These are phyloP conservation scores for Lentinus tigrinus DNA, from an alignment of 768 basidiomycete genomes.

Conservation along the genomic window DNA sequence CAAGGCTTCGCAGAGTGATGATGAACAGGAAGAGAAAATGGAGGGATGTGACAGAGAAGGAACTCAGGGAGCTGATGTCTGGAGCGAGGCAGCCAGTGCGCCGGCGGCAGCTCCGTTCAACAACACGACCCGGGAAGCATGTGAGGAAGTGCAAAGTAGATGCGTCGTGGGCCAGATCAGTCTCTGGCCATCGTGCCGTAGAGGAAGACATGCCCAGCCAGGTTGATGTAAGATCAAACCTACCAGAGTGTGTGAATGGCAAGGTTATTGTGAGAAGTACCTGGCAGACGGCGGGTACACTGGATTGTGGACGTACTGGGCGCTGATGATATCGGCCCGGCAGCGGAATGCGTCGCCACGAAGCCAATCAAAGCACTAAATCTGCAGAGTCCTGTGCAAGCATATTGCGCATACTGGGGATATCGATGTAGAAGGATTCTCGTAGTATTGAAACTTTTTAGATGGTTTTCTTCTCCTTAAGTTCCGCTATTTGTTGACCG, in stretches of 20 bases:
- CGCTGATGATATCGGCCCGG: neutral
- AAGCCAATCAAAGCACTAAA: neutral
- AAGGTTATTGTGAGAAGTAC: neutral
- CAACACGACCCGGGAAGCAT: neutral
- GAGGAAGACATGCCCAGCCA: neutral
- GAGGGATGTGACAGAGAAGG: neutral
- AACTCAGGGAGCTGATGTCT: neutral
- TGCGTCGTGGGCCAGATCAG: neutral
- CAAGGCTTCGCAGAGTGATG: neutral
- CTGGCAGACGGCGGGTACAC: neutral
- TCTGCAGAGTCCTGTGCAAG: too few relatives aligned
- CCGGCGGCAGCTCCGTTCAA: neutral
- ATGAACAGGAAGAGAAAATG: neutral
- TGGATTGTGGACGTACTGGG: neutral
- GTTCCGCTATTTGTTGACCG: conserved; percentile 23
- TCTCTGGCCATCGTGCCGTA: too few relatives aligned
- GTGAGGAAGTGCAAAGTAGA: neutral
- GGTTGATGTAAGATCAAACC: neutral
- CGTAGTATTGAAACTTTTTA: conserved; percentile 10
- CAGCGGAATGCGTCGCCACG: neutral
- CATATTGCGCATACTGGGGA: too few relatives aligned
- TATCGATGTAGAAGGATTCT: neutral
- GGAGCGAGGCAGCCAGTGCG: neutral
- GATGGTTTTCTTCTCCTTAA: conserved; percentile 28
- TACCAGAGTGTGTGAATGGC: neutral